A percentile compares a stretch with the other conserved stretches of the same genome.
phyloP scores from a whole-genome alignment of 2,329 filamentous ascomycete species.

The Dendryphion nanum region DNA sequence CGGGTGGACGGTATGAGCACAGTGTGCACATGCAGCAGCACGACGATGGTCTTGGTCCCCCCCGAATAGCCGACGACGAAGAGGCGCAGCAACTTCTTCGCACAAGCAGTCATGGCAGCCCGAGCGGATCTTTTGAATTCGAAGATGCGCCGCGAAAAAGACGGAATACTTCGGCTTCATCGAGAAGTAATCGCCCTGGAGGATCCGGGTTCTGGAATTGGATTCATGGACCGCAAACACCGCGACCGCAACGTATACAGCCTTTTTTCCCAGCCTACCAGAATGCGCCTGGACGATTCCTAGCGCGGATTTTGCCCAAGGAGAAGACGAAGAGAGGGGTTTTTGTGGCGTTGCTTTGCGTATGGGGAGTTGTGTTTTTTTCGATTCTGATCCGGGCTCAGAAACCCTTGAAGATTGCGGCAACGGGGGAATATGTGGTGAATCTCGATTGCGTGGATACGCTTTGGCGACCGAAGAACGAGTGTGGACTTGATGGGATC shows the following conservation, averaged over 20 bases:
- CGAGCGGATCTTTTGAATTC: no score
- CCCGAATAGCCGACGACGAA: no score
- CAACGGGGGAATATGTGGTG: slow-evolving; percentile 63
- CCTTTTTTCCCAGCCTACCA: slow-evolving; percentile 64
- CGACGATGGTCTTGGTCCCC: no score
- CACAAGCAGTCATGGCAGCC: no score
- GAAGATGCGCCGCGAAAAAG: no score
- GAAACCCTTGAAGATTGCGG: slow-evolving; percentile 56
- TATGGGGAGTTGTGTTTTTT: slow-evolving; percentile 68
- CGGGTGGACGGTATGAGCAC: no score
- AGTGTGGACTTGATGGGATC: slow-evolving; percentile 71
- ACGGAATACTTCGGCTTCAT: no score
- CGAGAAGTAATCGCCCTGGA: no score
- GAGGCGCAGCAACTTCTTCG: no score
- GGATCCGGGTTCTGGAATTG: slow-evolving; percentile 22
- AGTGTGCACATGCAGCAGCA: no score
- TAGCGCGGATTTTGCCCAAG: slow-evolving; percentile 60
- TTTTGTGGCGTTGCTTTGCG: slow-evolving; percentile 55
- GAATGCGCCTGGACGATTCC: slow-evolving; percentile 59
- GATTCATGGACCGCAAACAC: slow-evolving; percentile 44
- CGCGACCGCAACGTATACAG: slow-evolving; percentile 42
- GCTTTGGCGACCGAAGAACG: slow-evolving; percentile 69
- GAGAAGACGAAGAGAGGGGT: slow-evolving; percentile 55
- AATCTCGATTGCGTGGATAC: slow-evolving; percentile 67
- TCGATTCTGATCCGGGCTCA: slow-evolving; percentile 65